Conservation (phyloP, 2,329 filamentous ascomycete genomes). For the Trichoderma hamatum region DNA sequence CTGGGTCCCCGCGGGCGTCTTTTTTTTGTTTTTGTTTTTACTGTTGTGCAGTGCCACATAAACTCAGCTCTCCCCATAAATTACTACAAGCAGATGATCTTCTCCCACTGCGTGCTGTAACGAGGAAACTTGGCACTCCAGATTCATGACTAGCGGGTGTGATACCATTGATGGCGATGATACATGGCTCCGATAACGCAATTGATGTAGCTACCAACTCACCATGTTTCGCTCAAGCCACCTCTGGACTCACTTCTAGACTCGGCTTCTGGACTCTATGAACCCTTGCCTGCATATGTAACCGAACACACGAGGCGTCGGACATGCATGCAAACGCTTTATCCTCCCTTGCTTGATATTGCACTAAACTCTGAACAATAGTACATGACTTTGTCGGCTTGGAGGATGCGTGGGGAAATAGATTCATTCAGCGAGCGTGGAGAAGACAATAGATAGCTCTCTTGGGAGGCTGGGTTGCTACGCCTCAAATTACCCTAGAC, state of each 20-base stretch:
- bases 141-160: neutral
- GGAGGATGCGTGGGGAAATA: neutral
- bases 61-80: neutral
- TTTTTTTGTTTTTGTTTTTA: neutral
- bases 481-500: neutral
- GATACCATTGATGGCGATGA: conserved; percentile 24
- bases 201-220: neutral
- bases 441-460: neutral
- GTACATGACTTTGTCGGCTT: neutral
- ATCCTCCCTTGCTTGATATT: neutral
- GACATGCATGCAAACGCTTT: neutral
- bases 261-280: neutral
- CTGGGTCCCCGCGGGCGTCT: neutral
- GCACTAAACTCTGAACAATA: neutral
- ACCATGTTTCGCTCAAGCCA: neutral
- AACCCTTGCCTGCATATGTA: neutral
- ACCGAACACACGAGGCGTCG: neutral
- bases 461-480: neutral
- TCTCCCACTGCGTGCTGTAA: neutral
- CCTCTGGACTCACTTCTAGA: neutral
- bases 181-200: conserved; percentile 26
- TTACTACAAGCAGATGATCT: conserved; percentile 5
- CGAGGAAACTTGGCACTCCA: neutral
- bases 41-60: neutral
- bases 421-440: neutral